Conservation (phyloP, 192 early-diverging fungal genomes). For the Coemansia sp. region DNA sequence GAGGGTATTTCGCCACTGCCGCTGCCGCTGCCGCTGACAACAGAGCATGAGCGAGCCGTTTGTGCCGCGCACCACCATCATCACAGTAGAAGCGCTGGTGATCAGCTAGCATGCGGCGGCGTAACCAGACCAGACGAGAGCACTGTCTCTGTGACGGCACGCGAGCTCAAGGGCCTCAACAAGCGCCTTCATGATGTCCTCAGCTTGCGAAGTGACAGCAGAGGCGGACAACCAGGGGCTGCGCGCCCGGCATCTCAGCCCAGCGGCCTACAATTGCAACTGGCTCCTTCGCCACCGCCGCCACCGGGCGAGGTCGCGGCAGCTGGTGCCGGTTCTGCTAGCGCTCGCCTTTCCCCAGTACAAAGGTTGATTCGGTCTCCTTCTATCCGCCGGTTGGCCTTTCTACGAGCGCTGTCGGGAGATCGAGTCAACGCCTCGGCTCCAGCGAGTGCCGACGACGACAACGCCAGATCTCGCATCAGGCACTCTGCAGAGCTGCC, state of each 20-base stretch:
- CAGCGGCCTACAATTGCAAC: not conserved
- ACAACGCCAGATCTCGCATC: not conserved
- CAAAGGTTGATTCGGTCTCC: constrained; percentile 11
- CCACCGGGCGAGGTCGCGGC: not conserved
- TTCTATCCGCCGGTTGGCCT: constrained; percentile 26
- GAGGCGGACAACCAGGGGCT: not conserved
- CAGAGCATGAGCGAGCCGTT: not conserved
- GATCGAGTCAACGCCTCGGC: not conserved
- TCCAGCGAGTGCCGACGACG: not conserved
- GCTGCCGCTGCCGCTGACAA: not conserved
- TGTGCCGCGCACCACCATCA: not conserved
- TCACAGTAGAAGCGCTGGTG: not conserved
- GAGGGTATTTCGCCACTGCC: not conserved
- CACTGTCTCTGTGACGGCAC: not conserved
- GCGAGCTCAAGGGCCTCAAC: constrained; percentile 23
- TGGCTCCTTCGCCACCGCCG: not conserved
- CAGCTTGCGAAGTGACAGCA: constrained; percentile 3
- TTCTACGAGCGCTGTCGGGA: constrained; percentile 9
- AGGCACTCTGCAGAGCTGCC: not conserved
- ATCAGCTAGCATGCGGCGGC: not conserved
- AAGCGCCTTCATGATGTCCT: constrained; percentile 28
- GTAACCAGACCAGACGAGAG: not conserved
- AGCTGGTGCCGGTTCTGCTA: not conserved
- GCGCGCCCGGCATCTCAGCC: not conserved
- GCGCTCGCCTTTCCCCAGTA: not conserved